A percentile compares a stretch with the other conserved stretches of the same genome.
Evolutionary conservation across 106 monocot genomes (phyloP).

Genomic region (Phalaenopsis equestris): DNA sequence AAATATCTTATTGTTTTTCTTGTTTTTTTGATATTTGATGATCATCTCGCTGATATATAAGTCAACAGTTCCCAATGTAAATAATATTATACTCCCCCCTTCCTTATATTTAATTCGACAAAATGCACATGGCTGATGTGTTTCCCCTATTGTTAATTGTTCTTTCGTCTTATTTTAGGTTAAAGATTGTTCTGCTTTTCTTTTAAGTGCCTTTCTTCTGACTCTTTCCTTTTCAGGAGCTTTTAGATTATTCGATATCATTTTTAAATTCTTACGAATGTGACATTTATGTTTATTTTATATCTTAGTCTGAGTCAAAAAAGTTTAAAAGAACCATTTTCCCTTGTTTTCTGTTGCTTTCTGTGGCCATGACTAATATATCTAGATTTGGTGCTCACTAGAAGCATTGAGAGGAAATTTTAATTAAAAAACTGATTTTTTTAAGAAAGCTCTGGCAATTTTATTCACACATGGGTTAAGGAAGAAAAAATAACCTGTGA

Average conservation of each 20-base stretch:
- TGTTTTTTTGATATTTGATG: slow-evolving; percentile 1
- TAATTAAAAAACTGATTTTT: not conserved
- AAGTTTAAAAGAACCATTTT: not conserved
- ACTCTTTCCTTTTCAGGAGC: not conserved
- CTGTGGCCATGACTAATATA: not conserved
- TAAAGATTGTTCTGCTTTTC: slow-evolving; percentile 7
- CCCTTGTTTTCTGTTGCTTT: not conserved
- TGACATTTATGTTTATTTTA: not conserved
- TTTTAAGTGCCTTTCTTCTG: not conserved
- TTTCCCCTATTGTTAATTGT: slow-evolving; percentile 5
- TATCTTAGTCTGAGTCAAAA: not conserved
- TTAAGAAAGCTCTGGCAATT: not conserved
- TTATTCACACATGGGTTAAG: not conserved
- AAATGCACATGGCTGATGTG: slow-evolving; percentile 5
- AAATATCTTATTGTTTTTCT: not conserved
- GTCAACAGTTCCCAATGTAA: not conserved
- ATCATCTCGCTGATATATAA: not conserved
- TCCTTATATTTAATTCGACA: not conserved
- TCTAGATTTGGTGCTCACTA: not conserved
- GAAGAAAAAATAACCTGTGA: not conserved
- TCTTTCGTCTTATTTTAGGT: not conserved
- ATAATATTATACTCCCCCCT: not conserved
- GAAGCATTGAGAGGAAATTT: not conserved
- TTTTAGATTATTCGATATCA: slow-evolving; percentile 1
- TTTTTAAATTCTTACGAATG: not conserved